Percentiles rank a stretch among this genome's conserved stretches.
Evolutionary conservation across 1,284 basidiomycete species (phyloP).

Genomic region (Tylopilus orsonianus): DNA sequence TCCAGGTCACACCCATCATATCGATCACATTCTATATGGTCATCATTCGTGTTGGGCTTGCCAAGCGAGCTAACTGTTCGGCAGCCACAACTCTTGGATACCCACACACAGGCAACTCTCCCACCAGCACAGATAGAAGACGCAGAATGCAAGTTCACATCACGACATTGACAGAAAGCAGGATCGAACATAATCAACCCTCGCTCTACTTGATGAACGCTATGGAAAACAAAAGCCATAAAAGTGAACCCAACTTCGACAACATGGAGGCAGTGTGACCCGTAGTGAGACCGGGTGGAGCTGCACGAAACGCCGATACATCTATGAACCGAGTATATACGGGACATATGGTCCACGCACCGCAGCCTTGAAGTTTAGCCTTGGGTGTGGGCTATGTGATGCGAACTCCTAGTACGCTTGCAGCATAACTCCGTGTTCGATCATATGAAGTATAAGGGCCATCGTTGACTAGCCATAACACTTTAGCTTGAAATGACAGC

Average conservation of each 20-base stretch:
- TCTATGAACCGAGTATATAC: no score
- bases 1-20: conserved; percentile 18
- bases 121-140: conserved; percentile 1
- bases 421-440: no score
- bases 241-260: not conserved
- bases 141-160: conserved; percentile 6
- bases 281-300: no score
- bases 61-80: not conserved
- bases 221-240: not conserved
- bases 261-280: conserved; percentile 2
- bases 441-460: no score
- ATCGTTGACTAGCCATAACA: no score
- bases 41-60: conserved; percentile 18
- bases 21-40: conserved; percentile 27
- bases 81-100: not conserved
- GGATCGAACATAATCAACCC: not conserved
- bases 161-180: not conserved
- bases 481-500: no score
- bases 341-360: no score
- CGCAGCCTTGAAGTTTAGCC: no score
- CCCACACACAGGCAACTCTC: not conserved
- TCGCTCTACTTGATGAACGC: not conserved
- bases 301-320: no score
- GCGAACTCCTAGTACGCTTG: no score
- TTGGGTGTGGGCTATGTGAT: no score